Base-by-base conservation (phyloP, 768 basidiomycete genomes). In the Pulveroboletus sp. region DNA sequence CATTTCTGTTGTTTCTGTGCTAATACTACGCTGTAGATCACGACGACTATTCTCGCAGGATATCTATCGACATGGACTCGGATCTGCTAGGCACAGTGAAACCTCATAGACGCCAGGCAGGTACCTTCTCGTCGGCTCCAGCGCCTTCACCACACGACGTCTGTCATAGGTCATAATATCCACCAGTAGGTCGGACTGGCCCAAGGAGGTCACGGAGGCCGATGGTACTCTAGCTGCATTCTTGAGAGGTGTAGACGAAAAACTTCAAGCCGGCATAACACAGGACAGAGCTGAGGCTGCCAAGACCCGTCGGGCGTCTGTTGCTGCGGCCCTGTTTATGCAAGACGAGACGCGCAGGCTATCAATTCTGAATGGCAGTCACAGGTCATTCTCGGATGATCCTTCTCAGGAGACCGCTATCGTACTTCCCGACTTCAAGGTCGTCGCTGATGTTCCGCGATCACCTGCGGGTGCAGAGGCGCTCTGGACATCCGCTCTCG, bases 111-210 rank as follows among this genome's bases (percentile, higher is more conserved):
- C 83, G 92, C 21, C 87, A 93, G 75, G 89, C 86, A 55, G 43
- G 74, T 54, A n/a, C 37, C 46, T 30, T 31, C 9, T 8, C 32
- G 10, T 14, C 14, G 9, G 1, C 12, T 18, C 18, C 17, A 35
- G 17, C 5, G 2, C 39, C 3, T 42, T 36, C 21, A n/a, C 40
- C 31, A 36, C 14, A 57, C 38, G 47, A 38, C 42, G 14, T 18
- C 32, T 43, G 41, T 40, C 21, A 36, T 63, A 93, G 86, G 76
- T 95, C 31, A 74, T 97, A 31, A 88, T 97, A 46, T 93, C 90
- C 1, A 95, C 93, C 0, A 92, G 92, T 6, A 84, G 88, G 68
- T 76, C 82, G 17, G 92, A 98, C 71, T 97, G 94, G 94, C 79
- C 82, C 35, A 75, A 76, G 37, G 84, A 93, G 38, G 81, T 97